These are phyloP conservation scores for Suhomyces pyralidae DNA, from an alignment of 805 yeast species.

Conservation along the genomic window DNA sequence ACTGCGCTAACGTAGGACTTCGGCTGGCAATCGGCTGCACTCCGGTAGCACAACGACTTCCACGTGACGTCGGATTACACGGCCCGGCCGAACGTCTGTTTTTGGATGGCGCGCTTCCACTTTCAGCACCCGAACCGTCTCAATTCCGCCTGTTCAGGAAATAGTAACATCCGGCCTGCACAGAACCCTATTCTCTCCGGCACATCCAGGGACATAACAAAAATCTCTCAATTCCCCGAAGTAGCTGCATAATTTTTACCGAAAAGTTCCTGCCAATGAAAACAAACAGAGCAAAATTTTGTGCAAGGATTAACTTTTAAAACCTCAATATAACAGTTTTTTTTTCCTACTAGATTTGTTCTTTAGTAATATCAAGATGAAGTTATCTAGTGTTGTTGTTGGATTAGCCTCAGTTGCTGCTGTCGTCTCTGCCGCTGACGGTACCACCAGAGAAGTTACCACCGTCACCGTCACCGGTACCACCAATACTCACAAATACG, in stretches of 20 bases:
- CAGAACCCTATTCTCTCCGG: neutral
- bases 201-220: neutral
- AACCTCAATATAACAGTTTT: neutral
- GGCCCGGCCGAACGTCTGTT: neutral
- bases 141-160: neutral
- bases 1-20: too few relatives aligned
- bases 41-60: neutral
- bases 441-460: constrained; percentile 11
- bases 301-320: neutral
- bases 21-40: neutral
- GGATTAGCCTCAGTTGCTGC: constrained; percentile 39
- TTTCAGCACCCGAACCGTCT: neutral
- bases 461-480: constrained; percentile 32
- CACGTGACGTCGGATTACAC: neutral
- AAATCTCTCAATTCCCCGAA: neutral
- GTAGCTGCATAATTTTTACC: neutral
- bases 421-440: constrained; percentile 19
- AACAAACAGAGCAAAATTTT: constrained; percentile 3
- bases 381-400: constrained; percentile 40
- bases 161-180: neutral
- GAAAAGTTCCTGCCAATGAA: constrained; percentile 4
- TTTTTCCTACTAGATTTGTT: neutral
- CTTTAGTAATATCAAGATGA: constrained; percentile 27
- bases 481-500: constrained; percentile 47
- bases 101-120: neutral